phyloP scores from a whole-genome alignment of 2,329 filamentous ascomycete genomes.

The Penicillium expansum region DNA sequence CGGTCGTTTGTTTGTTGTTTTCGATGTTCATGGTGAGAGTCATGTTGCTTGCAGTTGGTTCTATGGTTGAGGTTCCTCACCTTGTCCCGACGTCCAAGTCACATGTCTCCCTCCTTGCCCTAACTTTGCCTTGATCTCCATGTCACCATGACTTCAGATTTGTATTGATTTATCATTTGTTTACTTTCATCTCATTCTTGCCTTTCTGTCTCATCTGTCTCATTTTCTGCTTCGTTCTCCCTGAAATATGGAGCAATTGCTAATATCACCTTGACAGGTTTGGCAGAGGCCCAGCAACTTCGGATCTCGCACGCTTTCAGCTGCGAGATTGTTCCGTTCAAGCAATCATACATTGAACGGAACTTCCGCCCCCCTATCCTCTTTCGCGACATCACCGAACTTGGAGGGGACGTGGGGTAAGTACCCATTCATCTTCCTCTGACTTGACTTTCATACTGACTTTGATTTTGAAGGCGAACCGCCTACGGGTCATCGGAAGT shows the following conservation, averaged over 20 bases:
- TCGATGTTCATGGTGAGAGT: not conserved
- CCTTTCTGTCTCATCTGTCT: not conserved
- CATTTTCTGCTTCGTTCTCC: slow-evolving; percentile 18
- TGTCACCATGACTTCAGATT: not conserved
- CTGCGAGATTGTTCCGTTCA: slow-evolving; percentile 62
- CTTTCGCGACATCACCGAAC: slow-evolving; percentile 60
- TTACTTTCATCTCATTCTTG: not conserved
- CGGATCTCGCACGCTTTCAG: slow-evolving; percentile 58
- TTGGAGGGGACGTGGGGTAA: slow-evolving; percentile 51
- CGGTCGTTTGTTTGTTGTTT: not conserved
- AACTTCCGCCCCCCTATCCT: slow-evolving; percentile 56
- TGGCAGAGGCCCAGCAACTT: slow-evolving; percentile 33
- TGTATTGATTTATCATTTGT: not conserved
- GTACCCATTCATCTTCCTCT: slow-evolving; percentile 23
- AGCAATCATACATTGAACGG: slow-evolving; percentile 63
- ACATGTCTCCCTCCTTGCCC: not conserved
- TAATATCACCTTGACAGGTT: not conserved
- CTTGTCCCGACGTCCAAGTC: not conserved
- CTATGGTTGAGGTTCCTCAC: not conserved
- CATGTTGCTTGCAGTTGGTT: not conserved
- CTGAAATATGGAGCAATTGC: slow-evolving; percentile 25
- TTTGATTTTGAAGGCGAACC: slow-evolving; percentile 53
- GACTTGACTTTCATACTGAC: slow-evolving; percentile 6
- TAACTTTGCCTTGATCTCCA: not conserved
- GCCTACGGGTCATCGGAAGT: slow-evolving; percentile 60